Conservation (phyloP, 345 rosid genomes). For the Camelina hispida region DNA sequence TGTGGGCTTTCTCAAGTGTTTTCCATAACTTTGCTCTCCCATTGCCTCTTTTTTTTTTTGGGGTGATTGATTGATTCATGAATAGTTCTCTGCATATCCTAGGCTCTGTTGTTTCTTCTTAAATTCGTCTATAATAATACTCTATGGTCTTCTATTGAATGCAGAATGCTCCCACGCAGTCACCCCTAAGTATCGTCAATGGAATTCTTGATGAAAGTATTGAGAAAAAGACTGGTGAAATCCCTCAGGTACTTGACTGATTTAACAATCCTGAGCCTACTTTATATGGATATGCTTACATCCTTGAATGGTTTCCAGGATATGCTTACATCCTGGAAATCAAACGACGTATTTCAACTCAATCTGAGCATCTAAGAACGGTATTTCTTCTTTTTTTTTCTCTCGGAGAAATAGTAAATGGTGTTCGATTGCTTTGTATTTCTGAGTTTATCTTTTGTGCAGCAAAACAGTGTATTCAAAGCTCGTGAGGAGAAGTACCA, state of each 20-base stretch:
- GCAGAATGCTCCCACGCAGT: conserved; percentile 94
- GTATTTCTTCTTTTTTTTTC: conserved; percentile 49
- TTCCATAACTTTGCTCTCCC: conserved; percentile 38
- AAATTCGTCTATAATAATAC: conserved; percentile 19
- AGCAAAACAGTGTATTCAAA: conserved; percentile 96
- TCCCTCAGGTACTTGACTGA: conserved; percentile 76
- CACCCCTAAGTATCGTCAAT: conserved; percentile 79
- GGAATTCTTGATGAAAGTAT: conserved; percentile 87
- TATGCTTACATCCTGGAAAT: conserved; percentile 82
- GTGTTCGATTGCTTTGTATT: background rate
- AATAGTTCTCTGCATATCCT: conserved; percentile 11
- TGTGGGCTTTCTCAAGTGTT: conserved; percentile 38
- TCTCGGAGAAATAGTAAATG: background rate
- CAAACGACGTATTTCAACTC: conserved; percentile 94
- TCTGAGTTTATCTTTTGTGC: conserved; percentile 35
- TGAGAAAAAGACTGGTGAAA: conserved; percentile 71
- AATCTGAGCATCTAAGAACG: conserved; percentile 90
- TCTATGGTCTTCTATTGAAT: conserved; percentile 30
- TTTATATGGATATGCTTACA: background rate
- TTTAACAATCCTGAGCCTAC: background rate
- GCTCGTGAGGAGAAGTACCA: conserved; percentile 89
- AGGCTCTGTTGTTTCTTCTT: conserved; percentile 2
- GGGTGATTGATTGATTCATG: conserved; percentile 36
- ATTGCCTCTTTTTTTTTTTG: conserved; percentile 6
- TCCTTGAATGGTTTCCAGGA: conserved; percentile 24